These are phyloP conservation scores for Boletus bicolor DNA, from an alignment of 768 basidiomycete genomes.

Conservation along the genomic window DNA sequence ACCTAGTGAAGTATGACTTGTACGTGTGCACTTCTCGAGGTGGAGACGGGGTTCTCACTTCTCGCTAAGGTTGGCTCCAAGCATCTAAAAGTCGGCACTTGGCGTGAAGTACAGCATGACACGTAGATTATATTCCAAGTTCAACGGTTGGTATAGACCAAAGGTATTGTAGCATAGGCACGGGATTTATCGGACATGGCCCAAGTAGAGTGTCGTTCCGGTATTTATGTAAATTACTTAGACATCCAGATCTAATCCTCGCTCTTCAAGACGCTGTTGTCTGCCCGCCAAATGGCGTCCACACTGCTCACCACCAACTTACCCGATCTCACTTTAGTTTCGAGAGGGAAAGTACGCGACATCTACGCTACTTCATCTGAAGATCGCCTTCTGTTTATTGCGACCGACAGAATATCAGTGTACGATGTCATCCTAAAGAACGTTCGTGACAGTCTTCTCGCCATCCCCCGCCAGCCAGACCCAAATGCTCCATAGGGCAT, in stretches of 20 bases:
- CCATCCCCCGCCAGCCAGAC: neutral
- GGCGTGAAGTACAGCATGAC: neutral
- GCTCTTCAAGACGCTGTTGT: neutral
- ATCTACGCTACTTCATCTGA: constrained; percentile 77
- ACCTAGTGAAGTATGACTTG: constrained; percentile 85
- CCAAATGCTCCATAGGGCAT: constrained; percentile 62
- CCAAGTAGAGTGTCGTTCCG: constrained; percentile 10
- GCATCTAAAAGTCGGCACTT: constrained; percentile 32
- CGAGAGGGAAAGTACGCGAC: constrained; percentile 94
- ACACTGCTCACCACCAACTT: constrained; percentile 56
- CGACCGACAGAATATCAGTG: constrained; percentile 93
- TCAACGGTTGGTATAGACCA: constrained; percentile 2
- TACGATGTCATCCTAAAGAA: constrained; percentile 95
- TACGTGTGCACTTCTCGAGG: constrained; percentile 38
- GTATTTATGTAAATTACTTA: constrained; percentile 1
- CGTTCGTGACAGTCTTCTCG: constrained; percentile 47
- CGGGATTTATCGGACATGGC: constrained; percentile 3
- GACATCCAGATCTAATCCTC: constrained; percentile 1
- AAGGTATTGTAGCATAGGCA: constrained; percentile 20
- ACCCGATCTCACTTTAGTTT: constrained; percentile 64
- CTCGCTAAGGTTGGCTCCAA: constrained; percentile 46
- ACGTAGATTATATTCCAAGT: constrained; percentile 14
- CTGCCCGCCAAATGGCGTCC: constrained; percentile 19
- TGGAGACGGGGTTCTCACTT: constrained; percentile 13
- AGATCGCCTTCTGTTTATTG: constrained; percentile 83